Evolutionary conservation across 331 rosid genomes (phyloP), one percentile per base, ranked within the genome.

Genomic region (Quercus phellos): DNA sequence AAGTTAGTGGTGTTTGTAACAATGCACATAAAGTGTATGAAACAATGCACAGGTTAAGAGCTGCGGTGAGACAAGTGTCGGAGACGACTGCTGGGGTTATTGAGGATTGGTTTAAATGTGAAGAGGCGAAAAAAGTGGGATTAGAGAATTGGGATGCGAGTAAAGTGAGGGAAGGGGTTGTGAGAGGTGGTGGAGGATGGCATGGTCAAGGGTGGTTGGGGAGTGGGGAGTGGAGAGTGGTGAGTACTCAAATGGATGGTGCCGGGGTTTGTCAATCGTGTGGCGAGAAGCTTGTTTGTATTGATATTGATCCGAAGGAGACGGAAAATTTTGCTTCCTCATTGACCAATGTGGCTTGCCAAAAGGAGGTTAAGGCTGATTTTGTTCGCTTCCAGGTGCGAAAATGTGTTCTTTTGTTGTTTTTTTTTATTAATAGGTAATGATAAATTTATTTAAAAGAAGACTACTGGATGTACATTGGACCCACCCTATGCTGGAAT

Each of bases 151-250:
- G 97, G 99, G 92, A 92, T 85, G 86, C 24, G 76, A 66, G 67
- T 7, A 82, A 78, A 72, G 85, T 92, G 74, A 85, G 55, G 70
- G 84, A 91, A 77, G 94, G 92, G 73, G 66, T 89, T 70, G 75
- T 43, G 72, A 79, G 34, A 67, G 94, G 94, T 68, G 99, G 99
- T 78, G 99, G 99, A 60, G 99, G 99, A 67, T 95, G 99, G 98
- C 99, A 93, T 83, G 98, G 99, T 67, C 90, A 38, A 38, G 46
- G 46, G 12, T 38, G 46, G 46, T 38, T 38, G 46, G 46, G 46
- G 46, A 38, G 46, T 38, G 46, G 46, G 46, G 46, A 38, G 46
- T 38, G 46, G 46, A 8, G 12, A 38, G 46, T 38, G 46, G 46
- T 8, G 46, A 38, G 46, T 2, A 38, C 46, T 0, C 46, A 38